Evolutionary conservation across 306 rosid genomes (phyloP).

Genomic region (Elaeagnus macrophylla): DNA sequence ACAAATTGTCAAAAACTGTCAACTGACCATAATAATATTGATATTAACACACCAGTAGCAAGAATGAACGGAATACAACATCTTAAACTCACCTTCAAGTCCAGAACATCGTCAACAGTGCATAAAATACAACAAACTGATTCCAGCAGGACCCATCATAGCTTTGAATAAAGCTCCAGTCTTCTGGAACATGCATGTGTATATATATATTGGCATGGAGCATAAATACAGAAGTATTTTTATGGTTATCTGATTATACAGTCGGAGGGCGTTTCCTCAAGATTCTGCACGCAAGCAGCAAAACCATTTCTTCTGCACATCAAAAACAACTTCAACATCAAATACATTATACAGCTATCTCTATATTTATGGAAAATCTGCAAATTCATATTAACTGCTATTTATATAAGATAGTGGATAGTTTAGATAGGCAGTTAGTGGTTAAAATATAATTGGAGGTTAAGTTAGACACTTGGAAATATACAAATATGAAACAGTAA

Average conservation of each 20-base stretch:
- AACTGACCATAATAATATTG: constrained; percentile 10
- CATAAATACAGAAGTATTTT: constrained; percentile 15
- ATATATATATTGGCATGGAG: constrained; percentile 13
- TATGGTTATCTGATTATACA: constrained; percentile 7
- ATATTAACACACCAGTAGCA: constrained; percentile 8
- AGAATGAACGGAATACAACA: constrained; percentile 12
- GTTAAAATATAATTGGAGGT: too few species aligned
- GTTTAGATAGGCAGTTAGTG: too few species aligned
- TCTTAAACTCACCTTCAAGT: constrained; percentile 5
- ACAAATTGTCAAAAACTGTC: constrained; percentile 3
- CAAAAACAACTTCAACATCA: constrained; percentile 9
- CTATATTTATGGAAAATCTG: too few species aligned
- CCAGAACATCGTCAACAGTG: constrained; percentile 14
- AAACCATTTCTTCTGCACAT: constrained; percentile 70
- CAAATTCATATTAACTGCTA: too few species aligned
- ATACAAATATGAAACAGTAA: too few species aligned
- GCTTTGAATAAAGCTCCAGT: constrained; percentile 46
- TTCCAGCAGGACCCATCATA: constrained; percentile 46
- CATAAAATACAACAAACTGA: constrained; percentile 20
- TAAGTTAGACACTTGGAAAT: too few species aligned
- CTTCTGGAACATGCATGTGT: constrained; percentile 41
- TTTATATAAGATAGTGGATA: too few species aligned
- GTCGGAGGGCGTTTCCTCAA: constrained; percentile 27
- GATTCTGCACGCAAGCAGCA: constrained; percentile 59
- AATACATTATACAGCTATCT: background rate